A percentile compares a stretch with the other conserved stretches of the same genome.
These are phyloP conservation scores for Scheffersomyces lignicola DNA, from an alignment of 1,139 yeast genomes.

Conservation along the genomic window DNA sequence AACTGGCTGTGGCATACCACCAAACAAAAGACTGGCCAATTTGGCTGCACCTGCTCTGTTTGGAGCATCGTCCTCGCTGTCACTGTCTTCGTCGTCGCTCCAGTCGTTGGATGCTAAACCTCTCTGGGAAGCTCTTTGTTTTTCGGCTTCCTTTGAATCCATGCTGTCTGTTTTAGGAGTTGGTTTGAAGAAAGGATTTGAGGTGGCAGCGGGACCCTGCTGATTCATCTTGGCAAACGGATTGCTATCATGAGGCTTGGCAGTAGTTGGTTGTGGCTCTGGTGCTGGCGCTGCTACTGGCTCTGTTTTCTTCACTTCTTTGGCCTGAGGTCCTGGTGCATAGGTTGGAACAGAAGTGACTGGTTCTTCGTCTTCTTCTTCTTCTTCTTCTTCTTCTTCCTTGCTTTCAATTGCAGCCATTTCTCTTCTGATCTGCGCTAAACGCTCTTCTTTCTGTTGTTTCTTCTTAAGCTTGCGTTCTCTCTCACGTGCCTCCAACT, in stretches of 20 bases:
- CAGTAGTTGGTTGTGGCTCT: slow-evolving; percentile 5
- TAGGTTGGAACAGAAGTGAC: slow-evolving; percentile 30
- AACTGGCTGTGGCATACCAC: slow-evolving; percentile 57
- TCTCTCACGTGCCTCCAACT: slow-evolving; percentile 47
- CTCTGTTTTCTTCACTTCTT: slow-evolving; percentile 9
- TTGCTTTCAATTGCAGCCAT: slow-evolving; percentile 55
- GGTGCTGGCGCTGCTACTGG: slow-evolving; percentile 10
- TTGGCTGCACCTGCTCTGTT: slow-evolving; percentile 60
- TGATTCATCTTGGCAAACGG: slow-evolving; percentile 33
- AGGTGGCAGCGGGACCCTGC: slow-evolving; percentile 12
- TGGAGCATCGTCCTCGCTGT: slow-evolving; percentile 47
- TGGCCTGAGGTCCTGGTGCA: slow-evolving; percentile 18
- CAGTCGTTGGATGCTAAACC: slow-evolving; percentile 56
- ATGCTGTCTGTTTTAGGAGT: slow-evolving; percentile 31
- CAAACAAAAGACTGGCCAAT: slow-evolving; percentile 61
- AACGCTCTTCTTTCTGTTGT: slow-evolving; percentile 56
- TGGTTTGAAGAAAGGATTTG: slow-evolving; percentile 54
- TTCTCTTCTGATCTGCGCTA: slow-evolving; percentile 61
- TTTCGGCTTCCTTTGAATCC: slow-evolving; percentile 58
- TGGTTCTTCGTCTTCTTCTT: slow-evolving; percentile 35
- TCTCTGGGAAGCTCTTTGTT: slow-evolving; percentile 65
- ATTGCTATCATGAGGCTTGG: slow-evolving; percentile 20
- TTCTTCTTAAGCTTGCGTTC: slow-evolving; percentile 50
- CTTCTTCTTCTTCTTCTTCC: slow-evolving; percentile 37
- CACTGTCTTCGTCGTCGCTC: slow-evolving; percentile 62